phyloP scores from a whole-genome alignment of 2,329 filamentous ascomycete species.

The Ophiocordyceps sinensis region DNA sequence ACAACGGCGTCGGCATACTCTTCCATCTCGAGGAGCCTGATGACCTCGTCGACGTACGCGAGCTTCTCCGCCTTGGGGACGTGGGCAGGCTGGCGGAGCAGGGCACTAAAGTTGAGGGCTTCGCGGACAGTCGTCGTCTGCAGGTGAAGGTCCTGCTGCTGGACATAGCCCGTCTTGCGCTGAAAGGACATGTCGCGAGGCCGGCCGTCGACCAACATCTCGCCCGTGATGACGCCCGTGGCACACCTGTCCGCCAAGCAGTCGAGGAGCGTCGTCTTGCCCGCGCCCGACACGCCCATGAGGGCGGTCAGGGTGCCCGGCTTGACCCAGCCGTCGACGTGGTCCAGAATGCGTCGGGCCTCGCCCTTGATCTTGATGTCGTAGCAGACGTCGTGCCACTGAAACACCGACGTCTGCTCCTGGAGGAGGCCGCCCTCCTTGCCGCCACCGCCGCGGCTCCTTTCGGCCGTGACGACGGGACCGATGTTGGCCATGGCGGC shows the following conservation, averaged over 20 bases:
- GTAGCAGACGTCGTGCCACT: conserved; percentile 74
- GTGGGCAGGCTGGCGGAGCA: conserved; percentile 68
- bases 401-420: conserved; percentile 61
- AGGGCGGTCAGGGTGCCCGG: conserved; percentile 79
- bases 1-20: conserved; percentile 83
- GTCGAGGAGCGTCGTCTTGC: conserved; percentile 83
- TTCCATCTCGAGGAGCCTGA: conserved; percentile 81
- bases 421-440: conserved; percentile 28
- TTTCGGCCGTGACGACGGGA: conserved; percentile 30
- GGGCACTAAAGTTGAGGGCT: conserved; percentile 71
- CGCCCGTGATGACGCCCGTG: conserved; percentile 77
- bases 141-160: conserved; percentile 84
- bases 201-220: conserved; percentile 55
- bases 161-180: conserved; percentile 81
- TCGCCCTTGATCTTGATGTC: conserved; percentile 66
- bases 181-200: conserved; percentile 73
- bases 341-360: conserved; percentile 60
- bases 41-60: conserved; percentile 79
- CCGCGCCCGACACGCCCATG: conserved; percentile 88
- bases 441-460: conserved; percentile 18
- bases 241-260: conserved; percentile 73
- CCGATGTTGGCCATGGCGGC: conserved; percentile 35
- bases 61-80: conserved; percentile 65
- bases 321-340: conserved; percentile 88
- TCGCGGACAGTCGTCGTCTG: conserved; percentile 77